Conservation (phyloP, 2,329 filamentous ascomycete genomes). For the Penicillium decumbens region DNA sequence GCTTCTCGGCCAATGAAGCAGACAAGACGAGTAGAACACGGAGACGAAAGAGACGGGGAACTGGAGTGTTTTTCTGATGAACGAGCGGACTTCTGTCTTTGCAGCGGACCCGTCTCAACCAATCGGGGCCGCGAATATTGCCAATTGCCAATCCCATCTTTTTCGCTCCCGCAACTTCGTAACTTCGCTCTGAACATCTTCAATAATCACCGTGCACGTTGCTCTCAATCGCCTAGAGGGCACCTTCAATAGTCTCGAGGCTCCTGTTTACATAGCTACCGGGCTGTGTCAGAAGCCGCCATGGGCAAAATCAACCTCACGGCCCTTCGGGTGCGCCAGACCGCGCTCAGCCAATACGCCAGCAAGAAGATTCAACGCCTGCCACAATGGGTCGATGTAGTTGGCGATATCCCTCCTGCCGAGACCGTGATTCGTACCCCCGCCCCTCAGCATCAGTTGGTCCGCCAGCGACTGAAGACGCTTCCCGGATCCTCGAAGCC, state of each 20-base stretch:
- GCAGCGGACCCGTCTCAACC: constrained; percentile 33
- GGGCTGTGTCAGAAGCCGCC: constrained; percentile 9
- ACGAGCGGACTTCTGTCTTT: constrained; percentile 24
- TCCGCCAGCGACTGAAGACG: constrained; percentile 38
- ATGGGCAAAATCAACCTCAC: constrained; percentile 48
- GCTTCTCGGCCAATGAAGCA: constrained; percentile 13
- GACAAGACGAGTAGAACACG: constrained; percentile 1
- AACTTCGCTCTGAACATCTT: background rate
- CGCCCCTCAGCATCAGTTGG: constrained; percentile 44
- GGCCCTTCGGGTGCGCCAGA: constrained; percentile 44
- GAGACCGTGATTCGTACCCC: constrained; percentile 57
- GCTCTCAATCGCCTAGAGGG: background rate
- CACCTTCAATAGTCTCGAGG: background rate
- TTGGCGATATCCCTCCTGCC: constrained; percentile 56
- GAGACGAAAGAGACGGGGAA: constrained; percentile 10
- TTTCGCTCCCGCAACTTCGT: constrained; percentile 28
- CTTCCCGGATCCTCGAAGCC: constrained; percentile 27
- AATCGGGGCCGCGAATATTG: constrained; percentile 35
- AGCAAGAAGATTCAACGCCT: constrained; percentile 33
- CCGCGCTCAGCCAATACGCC: constrained; percentile 37
- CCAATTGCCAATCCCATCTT: constrained; percentile 34
- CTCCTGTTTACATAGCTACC: background rate
- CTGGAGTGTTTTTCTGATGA: constrained; percentile 24
- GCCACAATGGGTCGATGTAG: constrained; percentile 54
- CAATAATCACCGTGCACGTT: background rate